Base-by-base conservation (phyloP, 345 rosid genomes). In the Gossypium bickii region DNA sequence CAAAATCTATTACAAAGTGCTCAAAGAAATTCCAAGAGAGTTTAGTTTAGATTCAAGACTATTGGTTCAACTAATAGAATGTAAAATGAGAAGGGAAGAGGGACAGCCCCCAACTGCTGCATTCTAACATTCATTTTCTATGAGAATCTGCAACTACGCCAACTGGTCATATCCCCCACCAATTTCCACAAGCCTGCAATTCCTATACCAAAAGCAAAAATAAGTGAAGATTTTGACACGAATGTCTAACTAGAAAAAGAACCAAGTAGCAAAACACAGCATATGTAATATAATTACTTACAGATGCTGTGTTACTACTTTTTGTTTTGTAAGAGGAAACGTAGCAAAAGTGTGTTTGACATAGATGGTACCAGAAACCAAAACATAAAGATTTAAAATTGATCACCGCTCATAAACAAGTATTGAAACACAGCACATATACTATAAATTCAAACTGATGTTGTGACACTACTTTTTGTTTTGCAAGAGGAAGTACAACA, bases 1-100 rank as follows among this genome's bases (percentile, higher is more conserved):
- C 70, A 66, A 6, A 18, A 66, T 66, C 70, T 20, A 66, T 66
- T 44, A 44, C 70, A 66, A 2, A 66, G 9, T 44, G 34, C 53
- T 66, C 34, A 44, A 12, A 27, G 29, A 66, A 66, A 44, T n/a
- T 67, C 34, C n/a, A 45, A 45, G 15, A 41, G 70, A 67, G 70
- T 67, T 12, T 13, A 67, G 29, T 67, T 22, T 6, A 67, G 52
- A 67, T 67, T 67, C 70, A 43, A 18, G 52, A 7, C 70, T 44
- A 66, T 7, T 66, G 25, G 53, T 20, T 44, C 56, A 47, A 7
- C 71, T 47, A 67, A 24, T 47, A 13, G 9, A 16, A 67, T 67
- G 27, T 22, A 47, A 67, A 67, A 67, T 13, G 20, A 7, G 20
- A 13, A 12, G 41, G 9, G 29, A 11, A 13, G 11, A 24, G 63